Conservation (phyloP, 306 rosid genomes). For the Astragalus glycyphyllos region DNA sequence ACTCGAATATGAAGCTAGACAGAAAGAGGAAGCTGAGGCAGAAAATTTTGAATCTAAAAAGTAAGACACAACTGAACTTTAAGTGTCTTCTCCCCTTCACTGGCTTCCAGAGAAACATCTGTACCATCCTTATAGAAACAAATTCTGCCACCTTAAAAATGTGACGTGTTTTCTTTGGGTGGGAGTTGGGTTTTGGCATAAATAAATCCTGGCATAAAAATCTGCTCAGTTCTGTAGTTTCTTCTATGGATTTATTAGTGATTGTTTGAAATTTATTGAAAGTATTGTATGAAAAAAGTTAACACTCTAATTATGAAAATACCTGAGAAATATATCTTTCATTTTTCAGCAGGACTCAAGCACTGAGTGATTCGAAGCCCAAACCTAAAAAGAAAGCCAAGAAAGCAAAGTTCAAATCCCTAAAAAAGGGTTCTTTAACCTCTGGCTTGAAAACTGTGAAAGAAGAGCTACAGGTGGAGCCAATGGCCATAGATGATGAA, state of each 20-base stretch:
- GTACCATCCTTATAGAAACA: conserved; percentile 11
- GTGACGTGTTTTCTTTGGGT: not conserved
- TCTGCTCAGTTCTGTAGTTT: conserved; percentile 1
- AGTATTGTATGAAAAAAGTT: conserved; percentile 3
- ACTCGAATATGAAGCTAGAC: conserved; percentile 82
- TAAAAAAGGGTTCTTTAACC: conserved; percentile 83
- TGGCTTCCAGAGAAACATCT: conserved; percentile 1
- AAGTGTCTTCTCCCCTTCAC: not conserved
- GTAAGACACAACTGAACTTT: conserved; percentile 59
- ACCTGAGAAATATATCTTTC: conserved; percentile 32
- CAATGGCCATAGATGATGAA: conserved; percentile 76
- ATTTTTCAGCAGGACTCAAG: conserved; percentile 58
- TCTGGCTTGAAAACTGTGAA: conserved; percentile 69
- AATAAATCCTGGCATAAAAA: conserved; percentile 13
- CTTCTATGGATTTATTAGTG: conserved; percentile 4
- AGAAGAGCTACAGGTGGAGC: conserved; percentile 62
- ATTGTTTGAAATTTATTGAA: conserved; percentile 34
- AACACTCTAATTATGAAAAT: conserved; percentile 22
- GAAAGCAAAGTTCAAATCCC: conserved; percentile 90
- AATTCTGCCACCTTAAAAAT: conserved; percentile 9
- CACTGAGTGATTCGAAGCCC: conserved; percentile 65
- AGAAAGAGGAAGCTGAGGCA: conserved; percentile 78
- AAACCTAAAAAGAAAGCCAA: conserved; percentile 88
- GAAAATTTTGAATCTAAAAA: conserved; percentile 61
- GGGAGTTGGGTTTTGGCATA: conserved; percentile 17